These are phyloP conservation scores for Penstemon eatonii DNA, from an alignment of 257 asterid genomes.

Conservation along the genomic window DNA sequence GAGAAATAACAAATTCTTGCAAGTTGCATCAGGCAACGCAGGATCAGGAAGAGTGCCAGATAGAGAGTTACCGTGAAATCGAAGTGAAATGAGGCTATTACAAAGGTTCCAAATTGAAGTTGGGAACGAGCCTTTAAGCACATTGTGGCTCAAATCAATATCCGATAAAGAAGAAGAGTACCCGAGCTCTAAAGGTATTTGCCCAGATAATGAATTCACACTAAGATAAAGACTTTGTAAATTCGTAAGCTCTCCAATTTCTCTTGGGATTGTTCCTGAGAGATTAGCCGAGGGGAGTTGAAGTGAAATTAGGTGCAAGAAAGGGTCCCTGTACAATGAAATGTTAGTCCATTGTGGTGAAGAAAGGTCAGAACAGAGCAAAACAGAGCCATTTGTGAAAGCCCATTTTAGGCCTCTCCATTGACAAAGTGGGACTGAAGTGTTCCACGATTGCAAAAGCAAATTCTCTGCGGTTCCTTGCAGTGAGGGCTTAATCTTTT, in stretches of 20 bases:
- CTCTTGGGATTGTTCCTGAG: constrained; percentile 80
- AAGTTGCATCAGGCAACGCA: constrained; percentile 70
- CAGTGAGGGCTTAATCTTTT: constrained; percentile 69
- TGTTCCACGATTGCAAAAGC: constrained; percentile 77
- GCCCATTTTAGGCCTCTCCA: constrained; percentile 96
- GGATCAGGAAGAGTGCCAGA: constrained; percentile 81
- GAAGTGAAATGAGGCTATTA: constrained; percentile 63
- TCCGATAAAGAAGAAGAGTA: constrained; percentile 72
- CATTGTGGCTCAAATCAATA: constrained; percentile 76
- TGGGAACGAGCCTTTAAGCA: constrained; percentile 68
- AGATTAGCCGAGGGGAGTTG: constrained; percentile 93
- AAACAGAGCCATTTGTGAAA: constrained; percentile 52
- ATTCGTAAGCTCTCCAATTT: constrained; percentile 69
- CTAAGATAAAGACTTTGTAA: constrained; percentile 72
- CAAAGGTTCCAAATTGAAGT: constrained; percentile 93
- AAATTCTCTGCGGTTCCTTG: constrained; percentile 70
- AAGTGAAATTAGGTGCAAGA: constrained; percentile 65
- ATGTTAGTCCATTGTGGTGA: constrained; percentile 74
- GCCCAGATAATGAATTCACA: constrained; percentile 71
- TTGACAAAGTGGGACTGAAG: constrained; percentile 78
- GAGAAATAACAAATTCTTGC: constrained; percentile 64
- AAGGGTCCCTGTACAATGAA: constrained; percentile 48
- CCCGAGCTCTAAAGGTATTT: constrained; percentile 87
- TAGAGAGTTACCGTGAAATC: constrained; percentile 71
- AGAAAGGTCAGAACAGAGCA: constrained; percentile 62